Evolutionary conservation across 2,329 filamentous ascomycete species (phyloP).

Genomic region (Blastomyces parvus): DNA sequence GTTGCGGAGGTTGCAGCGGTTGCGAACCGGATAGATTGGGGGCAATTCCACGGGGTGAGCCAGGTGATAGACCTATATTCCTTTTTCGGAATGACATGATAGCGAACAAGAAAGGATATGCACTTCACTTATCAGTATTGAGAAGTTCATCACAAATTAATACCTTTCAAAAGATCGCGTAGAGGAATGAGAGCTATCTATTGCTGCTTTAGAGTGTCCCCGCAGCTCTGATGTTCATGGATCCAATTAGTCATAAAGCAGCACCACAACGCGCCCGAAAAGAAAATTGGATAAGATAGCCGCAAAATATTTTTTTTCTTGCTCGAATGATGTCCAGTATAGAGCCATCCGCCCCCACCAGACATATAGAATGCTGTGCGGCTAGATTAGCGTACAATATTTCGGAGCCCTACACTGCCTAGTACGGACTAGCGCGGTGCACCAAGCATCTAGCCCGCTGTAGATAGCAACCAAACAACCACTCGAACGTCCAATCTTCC

Average conservation of each 20-base stretch:
- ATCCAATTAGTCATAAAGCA: constrained; percentile 1
- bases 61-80: constrained; percentile 48
- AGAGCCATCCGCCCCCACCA: too few species aligned
- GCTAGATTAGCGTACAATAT: too few species aligned
- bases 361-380: too few species aligned
- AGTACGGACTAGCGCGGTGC: too few species aligned
- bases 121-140: not conserved
- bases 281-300: constrained; percentile 1
- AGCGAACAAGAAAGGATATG: not conserved
- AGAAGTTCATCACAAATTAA: not conserved
- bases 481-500: too few species aligned
- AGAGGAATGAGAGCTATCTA: not conserved
- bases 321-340: too few species aligned
- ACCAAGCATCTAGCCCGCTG: too few species aligned
- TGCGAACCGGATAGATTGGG: constrained; percentile 20
- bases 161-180: not conserved
- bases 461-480: too few species aligned
- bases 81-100: constrained; percentile 60
- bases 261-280: not conserved
- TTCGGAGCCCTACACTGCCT: too few species aligned
- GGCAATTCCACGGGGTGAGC: constrained; percentile 26
- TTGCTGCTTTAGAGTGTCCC: not conserved
- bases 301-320: not conserved
- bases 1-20: constrained; percentile 12
- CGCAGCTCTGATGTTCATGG: not conserved